phyloP scores from a whole-genome alignment of 139 green algal species.

The Chlorella vulgaris region DNA sequence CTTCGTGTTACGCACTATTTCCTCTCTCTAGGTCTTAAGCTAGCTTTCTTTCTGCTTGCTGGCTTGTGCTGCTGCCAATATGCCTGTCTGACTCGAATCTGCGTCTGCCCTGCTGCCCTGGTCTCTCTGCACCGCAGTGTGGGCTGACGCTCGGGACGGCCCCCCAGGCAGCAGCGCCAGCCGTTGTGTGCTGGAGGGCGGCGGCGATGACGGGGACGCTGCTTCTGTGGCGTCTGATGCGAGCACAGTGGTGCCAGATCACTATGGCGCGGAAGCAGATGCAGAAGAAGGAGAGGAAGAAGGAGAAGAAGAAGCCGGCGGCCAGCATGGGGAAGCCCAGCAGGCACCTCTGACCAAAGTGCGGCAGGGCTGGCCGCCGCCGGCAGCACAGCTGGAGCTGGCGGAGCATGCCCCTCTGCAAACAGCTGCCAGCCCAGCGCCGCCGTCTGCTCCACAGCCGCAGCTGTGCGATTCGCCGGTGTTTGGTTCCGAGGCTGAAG shows the following conservation, averaged over 20 bases:
- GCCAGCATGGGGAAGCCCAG: no score
- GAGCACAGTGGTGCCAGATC: constrained; percentile 3
- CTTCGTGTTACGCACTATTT: no score
- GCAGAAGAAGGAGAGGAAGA: not conserved
- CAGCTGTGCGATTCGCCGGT: not conserved
- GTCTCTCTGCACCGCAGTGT: not conserved
- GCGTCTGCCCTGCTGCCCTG: not conserved
- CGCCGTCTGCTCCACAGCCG: not conserved
- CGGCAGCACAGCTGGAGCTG: not conserved
- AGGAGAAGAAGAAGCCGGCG: no score
- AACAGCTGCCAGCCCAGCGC: no score
- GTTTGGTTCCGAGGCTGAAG: not conserved
- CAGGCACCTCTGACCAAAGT: not conserved
- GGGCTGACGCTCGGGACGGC: not conserved
- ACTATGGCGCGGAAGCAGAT: no score
- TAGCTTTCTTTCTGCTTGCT: no score
- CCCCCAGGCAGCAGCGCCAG: not conserved
- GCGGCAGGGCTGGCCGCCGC: not conserved
- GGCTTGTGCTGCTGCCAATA: no score
- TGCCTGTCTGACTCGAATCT: not conserved
- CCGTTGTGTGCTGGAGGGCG: not conserved
- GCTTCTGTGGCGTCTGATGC: constrained; percentile 13
- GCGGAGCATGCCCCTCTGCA: not conserved
- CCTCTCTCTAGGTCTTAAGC: no score
- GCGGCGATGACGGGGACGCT: constrained; percentile 18